Conservation (phyloP, 805 yeast species). For the Ogataea dorogensis region DNA sequence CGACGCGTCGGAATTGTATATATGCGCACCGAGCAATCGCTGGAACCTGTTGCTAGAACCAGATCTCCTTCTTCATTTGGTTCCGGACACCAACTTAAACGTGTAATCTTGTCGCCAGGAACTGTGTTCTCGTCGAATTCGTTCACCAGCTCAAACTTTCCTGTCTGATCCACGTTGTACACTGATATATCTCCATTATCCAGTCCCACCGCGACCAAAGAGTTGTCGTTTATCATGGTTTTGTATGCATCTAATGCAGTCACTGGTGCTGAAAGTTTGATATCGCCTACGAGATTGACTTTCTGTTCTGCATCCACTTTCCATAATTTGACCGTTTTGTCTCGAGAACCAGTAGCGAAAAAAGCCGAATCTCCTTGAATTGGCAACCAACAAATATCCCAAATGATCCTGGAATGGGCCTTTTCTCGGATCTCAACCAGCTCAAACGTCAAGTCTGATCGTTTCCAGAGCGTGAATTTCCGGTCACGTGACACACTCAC, state of each 20-base stretch:
- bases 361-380: slow-evolving; percentile 32
- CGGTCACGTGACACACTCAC: slow-evolving; percentile 89
- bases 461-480: slow-evolving; percentile 72
- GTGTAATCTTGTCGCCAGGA: slow-evolving; percentile 63
- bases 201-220: slow-evolving; percentile 70
- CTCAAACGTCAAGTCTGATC: slow-evolving; percentile 29
- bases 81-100: slow-evolving; percentile 50
- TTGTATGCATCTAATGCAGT: slow-evolving; percentile 63
- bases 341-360: slow-evolving; percentile 90
- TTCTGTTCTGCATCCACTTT: slow-evolving; percentile 9
- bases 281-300: slow-evolving; percentile 37
- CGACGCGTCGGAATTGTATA: slow-evolving; percentile 16
- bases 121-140: slow-evolving; percentile 40
- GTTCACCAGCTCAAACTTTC: slow-evolving; percentile 31
- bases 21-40: slow-evolving; percentile 59
- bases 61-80: slow-evolving; percentile 24
- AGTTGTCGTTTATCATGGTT: no score
- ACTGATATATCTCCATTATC: slow-evolving; percentile 64
- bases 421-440: slow-evolving; percentile 43
- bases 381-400: slow-evolving; percentile 94
- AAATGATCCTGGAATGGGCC: slow-evolving; percentile 88
- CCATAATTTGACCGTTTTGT: slow-evolving; percentile 77
- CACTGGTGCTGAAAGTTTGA: slow-evolving; percentile 55
- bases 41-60: slow-evolving; percentile 59
- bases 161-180: slow-evolving; percentile 35